Base-by-base conservation (phyloP, 345 rosid genomes). In the Camelina neglecta region DNA sequence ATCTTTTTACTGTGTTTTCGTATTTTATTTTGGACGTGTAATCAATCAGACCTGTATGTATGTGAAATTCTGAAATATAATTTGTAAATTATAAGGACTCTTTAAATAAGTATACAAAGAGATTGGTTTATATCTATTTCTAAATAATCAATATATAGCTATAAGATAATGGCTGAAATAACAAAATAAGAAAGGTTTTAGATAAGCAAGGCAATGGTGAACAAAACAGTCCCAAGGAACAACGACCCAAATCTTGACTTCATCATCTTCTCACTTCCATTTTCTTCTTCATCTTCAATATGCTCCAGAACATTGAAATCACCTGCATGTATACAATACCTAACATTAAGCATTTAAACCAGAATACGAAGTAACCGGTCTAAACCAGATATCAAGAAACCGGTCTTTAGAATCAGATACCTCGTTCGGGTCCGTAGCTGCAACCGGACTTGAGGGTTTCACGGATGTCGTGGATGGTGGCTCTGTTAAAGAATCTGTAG, bases 361-460 rank as follows among this genome's bases (percentile, higher is more conserved):
- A 51, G 29, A 21, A 64, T 60, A 16, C 35, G 16, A 59, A 33
- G 65, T 31, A 77, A 64, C 47, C 20, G 9, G 20, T 55, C 1
- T 64, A 57, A 65, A 71, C 45, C 20, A 29, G 7, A 68, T 36
- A 55, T 26, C 8, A 55, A 68, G 39, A 69, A 26, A 51, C 67
- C 13, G 21, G 66, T 26, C 2, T 48, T 4, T 31, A 53, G 35
- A 63, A 31, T 35, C 29, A 53, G 2, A 24, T 54, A 72, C 75
- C 53, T 90, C 96, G 83, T 50, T 86, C 82, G 6, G 85, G 81
- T 68, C 99, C 98, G 57, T 84, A 75, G 83, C 98, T 54, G 66
- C 98, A 95, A n/a, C 85, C 97, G 3, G 84, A 86, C 35, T 84
- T 81, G 73, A 92, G 81, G 5, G 96, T 88, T 74, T 88, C 85